Evolutionary conservation across 2,329 filamentous ascomycete genomes (phyloP), one percentile per base, ranked within the genome.

Genomic region (Cladophialophora bantiana): DNA sequence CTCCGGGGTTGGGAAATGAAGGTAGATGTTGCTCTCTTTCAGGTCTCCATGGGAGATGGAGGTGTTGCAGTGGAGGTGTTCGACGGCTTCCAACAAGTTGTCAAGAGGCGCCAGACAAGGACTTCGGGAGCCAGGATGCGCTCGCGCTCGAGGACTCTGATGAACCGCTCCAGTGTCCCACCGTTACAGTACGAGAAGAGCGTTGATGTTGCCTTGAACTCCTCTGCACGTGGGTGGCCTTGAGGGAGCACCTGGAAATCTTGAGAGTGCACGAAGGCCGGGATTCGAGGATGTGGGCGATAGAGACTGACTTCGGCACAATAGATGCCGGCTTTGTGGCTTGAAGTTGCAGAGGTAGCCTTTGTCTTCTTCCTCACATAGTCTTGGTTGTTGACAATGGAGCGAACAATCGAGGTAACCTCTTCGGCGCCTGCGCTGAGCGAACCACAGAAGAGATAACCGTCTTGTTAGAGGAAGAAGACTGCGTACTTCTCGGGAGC

Each of bases 301-400:
- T 66, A 62, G 26, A 64, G 32, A 3, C 26, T 48, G 13, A 70
- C 66, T 42, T 68, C 68, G 35, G 48, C 36, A 36, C 18, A 53
- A 6, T 50, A 45, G 2, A 54, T 15, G 15, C 57, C 52, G n/a
- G 38, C 38, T 42, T n/a, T 57, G 32, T 48, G 35, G 13, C 5
- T 20, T 12, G 26, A 9, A 4, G 40, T 52, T 10, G 20, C 48
- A 1, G 35, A 45, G 9, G 42, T 55, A 5, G 62, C 42, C 32
- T 36, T 57, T 5, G 58, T 64, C 48, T 68, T 68, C 61, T 70
- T 70, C 38, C 68, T 58, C 5, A 70, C 68, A 56, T 65, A 70
- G n/a, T 57, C n/a, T 34, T 58, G 34, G 45, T 59, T 55, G 59
- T 68, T 56, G 10, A 42, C 50, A 34, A 70, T 18, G n/a, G 66